Evolutionary conservation across 2,329 filamentous ascomycete species (phyloP), one percentile per base, ranked within the genome.

Genomic region (Ceratocystis variospora): DNA sequence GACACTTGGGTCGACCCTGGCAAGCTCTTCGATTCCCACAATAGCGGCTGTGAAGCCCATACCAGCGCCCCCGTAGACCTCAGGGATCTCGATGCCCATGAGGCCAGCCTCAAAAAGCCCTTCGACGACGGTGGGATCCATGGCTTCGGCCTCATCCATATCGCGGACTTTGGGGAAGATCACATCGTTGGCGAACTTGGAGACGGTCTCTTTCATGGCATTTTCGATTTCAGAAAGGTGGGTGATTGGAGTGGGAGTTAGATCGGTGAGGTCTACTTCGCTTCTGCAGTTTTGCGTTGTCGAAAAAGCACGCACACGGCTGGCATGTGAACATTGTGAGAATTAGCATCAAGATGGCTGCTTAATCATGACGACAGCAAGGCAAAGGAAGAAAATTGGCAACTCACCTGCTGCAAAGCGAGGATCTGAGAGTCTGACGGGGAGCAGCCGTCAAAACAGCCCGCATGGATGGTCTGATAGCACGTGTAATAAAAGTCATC

Each of bases 41-140:
- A 99, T 96, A 68, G 92, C 93, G 0, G 92, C 80, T 0, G 94
- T 97, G 78, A 99, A 99, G 83, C 96, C 96, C 94, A 99, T 97
- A 71, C 92, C 94, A 0, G 93, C 90, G 68, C 94, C 94, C 68
- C 94, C 94, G 74, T 87, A 99, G 76, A 96, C 92, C 77, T 99
- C 94, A 17, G 94, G 93, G 67, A 99, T 96, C 79, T 99, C 94
- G 70, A 99, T 83, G 69, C 91, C 88, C 94, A 99, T 99, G 62
- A 99, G 80, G 0, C 94, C 94, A 75, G 97, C 92, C 79, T 99
- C 94, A 73, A 99, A 99, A 64, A 96, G 83, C 77, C 94, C 89
- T 79, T 96, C 91, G 5, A 99, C 88, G 6, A 99, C 77, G 1
- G 82, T 75, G 0, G 90, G 86, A 75, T 97, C 94, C 94, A 99